These are phyloP conservation scores for Hyaloscypha variabilis DNA, from an alignment of 495 filamentous ascomycete genomes.

Conservation along the genomic window DNA sequence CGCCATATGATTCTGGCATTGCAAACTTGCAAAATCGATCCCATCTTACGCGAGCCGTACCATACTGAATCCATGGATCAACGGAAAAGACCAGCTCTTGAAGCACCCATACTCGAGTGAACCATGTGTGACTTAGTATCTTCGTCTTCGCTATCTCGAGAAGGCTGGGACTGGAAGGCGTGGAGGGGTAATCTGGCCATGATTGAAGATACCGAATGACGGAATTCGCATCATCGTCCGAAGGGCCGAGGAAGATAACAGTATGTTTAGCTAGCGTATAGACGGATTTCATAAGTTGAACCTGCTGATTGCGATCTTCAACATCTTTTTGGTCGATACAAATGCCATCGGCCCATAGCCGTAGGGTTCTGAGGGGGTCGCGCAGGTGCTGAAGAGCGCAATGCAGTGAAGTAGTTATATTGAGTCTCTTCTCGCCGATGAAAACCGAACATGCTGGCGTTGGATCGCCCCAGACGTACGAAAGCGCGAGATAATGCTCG, in stretches of 20 bases:
- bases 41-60: constrained; percentile 15
- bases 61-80: constrained; percentile 31
- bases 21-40: not conserved
- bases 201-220: not conserved
- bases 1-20: not conserved
- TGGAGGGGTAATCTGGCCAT: not conserved
- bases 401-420: constrained; percentile 13
- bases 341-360: constrained; percentile 21
- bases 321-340: constrained; percentile 25
- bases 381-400: constrained; percentile 18
- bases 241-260: constrained; percentile 18
- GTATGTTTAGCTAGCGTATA: constrained; percentile 14
- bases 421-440: constrained; percentile 4
- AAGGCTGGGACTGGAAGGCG: not conserved
- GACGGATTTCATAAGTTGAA: constrained; percentile 16
- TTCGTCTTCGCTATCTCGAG: not conserved
- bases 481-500: constrained; percentile 32
- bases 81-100: constrained; percentile 32
- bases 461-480: no score
- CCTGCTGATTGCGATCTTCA: constrained; percentile 19
- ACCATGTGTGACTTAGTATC: constrained; percentile 23
- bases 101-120: constrained; percentile 32
- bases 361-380: not conserved
- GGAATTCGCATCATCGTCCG: not conserved
- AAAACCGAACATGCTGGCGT: not conserved